Evolutionary conservation across 106 monocot genomes (phyloP).

Genomic region (Hemerocallis citrina): DNA sequence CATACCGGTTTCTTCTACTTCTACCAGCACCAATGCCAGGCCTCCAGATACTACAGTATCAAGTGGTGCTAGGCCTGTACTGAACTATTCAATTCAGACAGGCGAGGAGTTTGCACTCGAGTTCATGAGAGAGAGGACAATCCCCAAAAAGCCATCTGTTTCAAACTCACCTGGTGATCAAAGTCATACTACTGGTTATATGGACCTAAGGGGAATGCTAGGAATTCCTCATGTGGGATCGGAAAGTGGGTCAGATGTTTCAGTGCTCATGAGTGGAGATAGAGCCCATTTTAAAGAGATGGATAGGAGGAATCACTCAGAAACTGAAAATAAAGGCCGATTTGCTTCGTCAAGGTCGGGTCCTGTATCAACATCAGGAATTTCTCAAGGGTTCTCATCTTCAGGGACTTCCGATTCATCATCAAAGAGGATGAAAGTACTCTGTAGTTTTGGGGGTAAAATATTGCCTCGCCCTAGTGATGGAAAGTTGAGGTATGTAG

Average conservation of each 20-base stretch:
- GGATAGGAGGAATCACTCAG: constrained; percentile 30
- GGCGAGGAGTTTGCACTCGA: constrained; percentile 90
- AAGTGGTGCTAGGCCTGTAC: constrained; percentile 28
- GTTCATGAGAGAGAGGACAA: constrained; percentile 72
- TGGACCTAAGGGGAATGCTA: constrained; percentile 36
- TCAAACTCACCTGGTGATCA: constrained; percentile 39
- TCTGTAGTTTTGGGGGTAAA: constrained; percentile 88
- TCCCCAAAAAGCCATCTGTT: constrained; percentile 34
- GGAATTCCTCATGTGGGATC: constrained; percentile 36
- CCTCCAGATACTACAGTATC: constrained; percentile 26
- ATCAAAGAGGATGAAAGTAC: constrained; percentile 53
- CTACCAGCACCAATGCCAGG: constrained; percentile 22
- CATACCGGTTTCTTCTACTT: constrained; percentile 29
- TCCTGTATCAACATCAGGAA: constrained; percentile 26
- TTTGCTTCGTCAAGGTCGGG: constrained; percentile 31
- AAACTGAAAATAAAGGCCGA: constrained; percentile 27
- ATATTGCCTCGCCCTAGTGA: constrained; percentile 88
- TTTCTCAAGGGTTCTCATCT: constrained; percentile 37
- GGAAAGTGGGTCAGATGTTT: constrained; percentile 33
- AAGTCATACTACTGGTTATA: constrained; percentile 27
- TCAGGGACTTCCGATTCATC: constrained; percentile 55
- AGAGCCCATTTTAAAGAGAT: constrained; percentile 27
- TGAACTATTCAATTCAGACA: constrained; percentile 85
- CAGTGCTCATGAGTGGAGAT: constrained; percentile 22
- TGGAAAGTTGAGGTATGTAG: constrained; percentile 89